phyloP scores from a whole-genome alignment of 345 rosid species.

The Chamaenerion angustifolium region DNA sequence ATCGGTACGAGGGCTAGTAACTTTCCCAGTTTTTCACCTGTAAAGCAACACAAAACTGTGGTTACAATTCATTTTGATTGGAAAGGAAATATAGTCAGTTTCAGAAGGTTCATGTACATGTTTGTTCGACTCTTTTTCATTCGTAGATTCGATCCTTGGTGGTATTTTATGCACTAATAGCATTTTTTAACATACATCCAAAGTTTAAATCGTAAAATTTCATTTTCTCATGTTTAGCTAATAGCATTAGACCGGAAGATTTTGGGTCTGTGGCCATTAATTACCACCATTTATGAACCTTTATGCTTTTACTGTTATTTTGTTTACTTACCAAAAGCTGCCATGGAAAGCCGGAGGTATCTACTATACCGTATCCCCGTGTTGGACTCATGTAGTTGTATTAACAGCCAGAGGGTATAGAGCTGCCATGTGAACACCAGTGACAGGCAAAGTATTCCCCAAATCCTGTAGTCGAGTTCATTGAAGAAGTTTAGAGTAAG shows the following conservation, averaged over 20 bases:
- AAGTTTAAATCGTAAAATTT: too few species aligned
- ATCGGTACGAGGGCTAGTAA: constrained; percentile 36
- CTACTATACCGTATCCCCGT: constrained; percentile 39
- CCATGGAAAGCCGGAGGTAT: constrained; percentile 40
- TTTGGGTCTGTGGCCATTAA: too few species aligned
- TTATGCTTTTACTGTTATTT: neutral
- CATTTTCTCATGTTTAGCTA: too few species aligned
- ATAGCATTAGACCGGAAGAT: too few species aligned
- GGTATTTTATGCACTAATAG: too few species aligned
- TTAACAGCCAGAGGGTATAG: constrained; percentile 38
- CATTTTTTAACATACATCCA: too few species aligned
- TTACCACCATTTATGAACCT: too few species aligned
- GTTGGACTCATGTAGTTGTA: constrained; percentile 43
- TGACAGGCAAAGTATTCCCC: constrained; percentile 35
- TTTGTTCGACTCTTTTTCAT: constrained; percentile 1
- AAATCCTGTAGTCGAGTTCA: constrained; percentile 28
- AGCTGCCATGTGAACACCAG: constrained; percentile 43
- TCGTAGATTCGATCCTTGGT: too few species aligned
- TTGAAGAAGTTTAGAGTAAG: neutral
- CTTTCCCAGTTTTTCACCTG: constrained; percentile 46
- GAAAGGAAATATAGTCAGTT: neutral
- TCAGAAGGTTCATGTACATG: neutral
- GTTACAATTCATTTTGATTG: neutral
- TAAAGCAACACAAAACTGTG: neutral
- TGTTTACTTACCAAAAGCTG: constrained; percentile 36